Evolutionary conservation across 768 basidiomycete genomes (phyloP).

Genomic region (Kwoniella sp.): DNA sequence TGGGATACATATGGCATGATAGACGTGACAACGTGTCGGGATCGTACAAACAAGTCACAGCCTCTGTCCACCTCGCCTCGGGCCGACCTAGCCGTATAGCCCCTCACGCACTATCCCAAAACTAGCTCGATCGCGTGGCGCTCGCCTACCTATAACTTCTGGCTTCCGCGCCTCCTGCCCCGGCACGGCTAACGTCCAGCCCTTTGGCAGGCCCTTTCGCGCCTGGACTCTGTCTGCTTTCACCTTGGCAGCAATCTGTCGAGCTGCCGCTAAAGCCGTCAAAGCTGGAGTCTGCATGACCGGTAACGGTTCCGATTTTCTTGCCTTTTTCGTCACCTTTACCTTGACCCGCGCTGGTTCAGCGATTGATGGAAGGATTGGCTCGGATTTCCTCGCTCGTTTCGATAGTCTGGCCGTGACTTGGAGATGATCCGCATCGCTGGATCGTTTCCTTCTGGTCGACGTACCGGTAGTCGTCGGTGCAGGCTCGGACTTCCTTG

Average conservation of each 20-base stretch:
- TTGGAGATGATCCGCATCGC: too few relatives aligned
- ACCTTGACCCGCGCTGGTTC: neutral
- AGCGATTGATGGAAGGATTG: neutral
- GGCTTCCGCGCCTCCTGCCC: neutral
- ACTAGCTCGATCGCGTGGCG: too few relatives aligned
- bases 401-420: too few relatives aligned
- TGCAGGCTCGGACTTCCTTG: slow-evolving; percentile 5
- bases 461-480: neutral
- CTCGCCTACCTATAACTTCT: too few relatives aligned
- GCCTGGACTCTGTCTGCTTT: slow-evolving; percentile 9
- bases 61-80: too few relatives aligned
- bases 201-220: neutral
- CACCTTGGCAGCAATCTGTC: slow-evolving; percentile 2
- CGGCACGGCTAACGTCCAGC: neutral
- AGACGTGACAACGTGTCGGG: too few relatives aligned
- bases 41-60: too few relatives aligned
- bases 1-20: too few relatives aligned
- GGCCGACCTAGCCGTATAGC: too few relatives aligned
- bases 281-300: too few relatives aligned
- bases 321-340: neutral
- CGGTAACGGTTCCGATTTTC: slow-evolving; percentile 2
- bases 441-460: neutral
- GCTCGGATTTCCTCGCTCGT: slow-evolving; percentile 6
- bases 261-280: neutral
- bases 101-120: too few relatives aligned